Base-by-base conservation (phyloP, 139 green algal genomes). In the Picochlorum sp. region DNA sequence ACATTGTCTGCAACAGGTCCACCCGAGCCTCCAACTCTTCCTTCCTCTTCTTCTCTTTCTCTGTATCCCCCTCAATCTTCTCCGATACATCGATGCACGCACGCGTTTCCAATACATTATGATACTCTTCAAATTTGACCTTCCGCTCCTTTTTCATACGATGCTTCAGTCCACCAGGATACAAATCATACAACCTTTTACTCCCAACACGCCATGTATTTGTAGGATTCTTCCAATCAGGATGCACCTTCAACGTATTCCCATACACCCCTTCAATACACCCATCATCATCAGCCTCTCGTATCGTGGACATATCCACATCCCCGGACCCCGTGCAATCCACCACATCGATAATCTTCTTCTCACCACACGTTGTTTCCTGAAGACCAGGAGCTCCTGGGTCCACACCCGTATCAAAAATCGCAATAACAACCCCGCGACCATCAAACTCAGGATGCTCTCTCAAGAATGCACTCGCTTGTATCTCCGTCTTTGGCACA, bases 351-450 rank as follows among this genome's bases (percentile, higher is more conserved):
- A 85, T 21, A 49, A 85, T 75, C 78, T 97, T 97, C 8, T 87
- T 86, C 60, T 84, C 82, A 58, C 86, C 88, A 55, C 94, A 80
- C 5, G 68, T 76, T 11, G 86, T 95, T n/a, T 70, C 63, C 68
- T 92, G 84, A 63, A 97, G 73, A 2, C 88, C 88, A 5, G 75
- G 70, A 1, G 87, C 86, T 7, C 88, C 82, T 24, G 83, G 80
- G 57, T 89, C 82, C 7, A 86, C 77, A 8, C 88, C 90, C 1
- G 89, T 94, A 69, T 97, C 90, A 41, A 97, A 85, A 28, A 97
- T 95, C 6, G 83, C 85, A 4, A 96, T 77, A 16, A 93, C 69
- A 4, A 85, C 71, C 11, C 86, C 88, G 0, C 87, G 70, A 0
- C 90, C 90, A 74, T 97, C 89, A 66, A 77, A 89, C 2, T 80